Base-by-base conservation (phyloP, 306 rosid genomes). In the Comarum palustre region DNA sequence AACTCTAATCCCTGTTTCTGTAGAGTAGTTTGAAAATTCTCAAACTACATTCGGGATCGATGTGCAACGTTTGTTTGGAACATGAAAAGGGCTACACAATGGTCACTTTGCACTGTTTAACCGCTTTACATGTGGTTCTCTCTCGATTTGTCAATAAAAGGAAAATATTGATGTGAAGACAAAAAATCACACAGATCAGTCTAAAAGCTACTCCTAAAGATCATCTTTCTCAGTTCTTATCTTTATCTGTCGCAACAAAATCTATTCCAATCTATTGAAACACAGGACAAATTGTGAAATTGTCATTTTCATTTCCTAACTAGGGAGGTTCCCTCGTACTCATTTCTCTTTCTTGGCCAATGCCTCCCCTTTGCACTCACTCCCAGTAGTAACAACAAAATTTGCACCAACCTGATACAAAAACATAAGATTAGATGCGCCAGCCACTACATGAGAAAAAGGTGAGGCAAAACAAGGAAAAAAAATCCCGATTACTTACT, bases 311-410 rank as follows among this genome's bases (percentile, higher is more conserved):
- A 57, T 36, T 69, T 63, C 47, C 66, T 14, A 24, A n/a, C 66
- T 59, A 42, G 25, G 68, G 57, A 51, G 80, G n/a, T n/a, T n/a
- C 69, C 32, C 47, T 47, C 14, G 3, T 46, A 12, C 62, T 79
- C 82, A 82, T 72, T 82, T 88, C 76, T 88, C 92, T 83, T 91
- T 95, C 87, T 83, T 95, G 66, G 97, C 92, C 82, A 91, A 88
- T 42, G 96, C 92, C 78, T 95, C 99, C 43, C 97, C 97, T 86
- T 91, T 91, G 93, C 73, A 86, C 77, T 91, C 97, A 45, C 83
- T 86, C 47, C 96, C 96, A n/a, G 96, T 91, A 68, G 89, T 69
- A 66, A 91, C 96, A 82, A 95, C 96, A 70, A 81, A 95, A 79
- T 95, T 90, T 39, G 93, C 95, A 71, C 99, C 99, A 50, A 95